Percentiles rank a stretch among this genome's conserved stretches.
Conservation (phyloP, 768 basidiomycete genomes). For the Suillus discolor region DNA sequence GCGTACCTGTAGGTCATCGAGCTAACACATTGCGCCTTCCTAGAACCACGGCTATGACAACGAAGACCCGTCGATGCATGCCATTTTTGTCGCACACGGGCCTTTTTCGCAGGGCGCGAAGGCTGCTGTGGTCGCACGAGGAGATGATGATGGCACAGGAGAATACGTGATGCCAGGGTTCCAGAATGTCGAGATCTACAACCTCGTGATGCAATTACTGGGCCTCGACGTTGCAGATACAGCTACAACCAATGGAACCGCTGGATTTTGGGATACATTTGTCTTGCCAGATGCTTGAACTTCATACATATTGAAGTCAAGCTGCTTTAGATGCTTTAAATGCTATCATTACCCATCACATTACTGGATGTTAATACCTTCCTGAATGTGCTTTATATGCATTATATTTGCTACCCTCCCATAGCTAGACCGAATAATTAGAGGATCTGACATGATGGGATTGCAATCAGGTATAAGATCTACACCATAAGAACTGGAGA, state of each 20-base stretch:
- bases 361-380: neutral
- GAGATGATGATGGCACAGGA: constrained; percentile 27
- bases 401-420: neutral
- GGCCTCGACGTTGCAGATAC: constrained; percentile 53
- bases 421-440: neutral
- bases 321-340: neutral
- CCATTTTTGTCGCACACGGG: constrained; percentile 91
- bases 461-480: constrained; percentile 6
- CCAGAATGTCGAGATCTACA: constrained; percentile 84
- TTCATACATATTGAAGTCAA: neutral
- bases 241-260: constrained; percentile 74
- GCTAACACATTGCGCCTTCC: constrained; percentile 3
- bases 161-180: constrained; percentile 82
- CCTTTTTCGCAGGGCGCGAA: constrained; percentile 80
- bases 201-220: constrained; percentile 75
- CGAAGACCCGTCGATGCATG: constrained; percentile 73
- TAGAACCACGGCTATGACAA: constrained; percentile 95
- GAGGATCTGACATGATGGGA: neutral
- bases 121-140: constrained; percentile 37
- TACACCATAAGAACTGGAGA: neutral
- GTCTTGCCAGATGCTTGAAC: constrained; percentile 31
- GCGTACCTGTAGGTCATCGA: neutral
- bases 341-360: neutral
- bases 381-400: neutral
- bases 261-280: constrained; percentile 83